phyloP scores from a whole-genome alignment of 2,329 filamentous ascomycete genomes.

The Pseudogymnoascus sp. region DNA sequence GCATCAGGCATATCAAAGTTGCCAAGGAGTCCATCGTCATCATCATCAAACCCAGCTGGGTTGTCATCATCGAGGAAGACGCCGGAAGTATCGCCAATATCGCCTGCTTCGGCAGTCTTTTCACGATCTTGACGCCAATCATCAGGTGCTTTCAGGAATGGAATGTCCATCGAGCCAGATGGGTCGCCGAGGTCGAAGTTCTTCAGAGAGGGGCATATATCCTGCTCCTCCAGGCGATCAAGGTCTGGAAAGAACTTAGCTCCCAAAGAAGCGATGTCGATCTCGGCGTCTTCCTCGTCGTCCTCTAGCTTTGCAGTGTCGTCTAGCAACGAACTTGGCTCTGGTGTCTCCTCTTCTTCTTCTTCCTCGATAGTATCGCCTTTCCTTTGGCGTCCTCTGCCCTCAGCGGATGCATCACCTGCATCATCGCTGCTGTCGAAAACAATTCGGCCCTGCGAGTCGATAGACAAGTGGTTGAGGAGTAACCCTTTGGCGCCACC shows the following conservation, averaged over 20 bases:
- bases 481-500: slow-evolving; percentile 92
- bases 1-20: slow-evolving; percentile 67
- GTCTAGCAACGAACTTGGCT: slow-evolving; percentile 29
- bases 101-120: slow-evolving; percentile 42
- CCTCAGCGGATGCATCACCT: slow-evolving; percentile 40
- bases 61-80: slow-evolving; percentile 84
- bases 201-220: slow-evolving; percentile 91
- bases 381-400: slow-evolving; percentile 22
- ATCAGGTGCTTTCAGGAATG: slow-evolving; percentile 81
- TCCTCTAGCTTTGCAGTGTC: slow-evolving; percentile 35
- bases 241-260: slow-evolving; percentile 81
- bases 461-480: slow-evolving; percentile 94
- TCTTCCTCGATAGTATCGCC: slow-evolving; percentile 58
- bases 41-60: slow-evolving; percentile 70
- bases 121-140: slow-evolving; percentile 70
- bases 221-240: slow-evolving; percentile 66
- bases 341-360: slow-evolving; percentile 33
- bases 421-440: slow-evolving; percentile 96
- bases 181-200: slow-evolving; percentile 85
- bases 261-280: slow-evolving; percentile 69
- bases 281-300: slow-evolving; percentile 54
- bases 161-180: slow-evolving; percentile 76
- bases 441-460: slow-evolving; percentile 82
- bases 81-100: slow-evolving; percentile 61
- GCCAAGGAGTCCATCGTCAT: slow-evolving; percentile 61